phyloP scores from a whole-genome alignment of 2,329 filamentous ascomycete genomes.

The Leptodontidium sp. region DNA sequence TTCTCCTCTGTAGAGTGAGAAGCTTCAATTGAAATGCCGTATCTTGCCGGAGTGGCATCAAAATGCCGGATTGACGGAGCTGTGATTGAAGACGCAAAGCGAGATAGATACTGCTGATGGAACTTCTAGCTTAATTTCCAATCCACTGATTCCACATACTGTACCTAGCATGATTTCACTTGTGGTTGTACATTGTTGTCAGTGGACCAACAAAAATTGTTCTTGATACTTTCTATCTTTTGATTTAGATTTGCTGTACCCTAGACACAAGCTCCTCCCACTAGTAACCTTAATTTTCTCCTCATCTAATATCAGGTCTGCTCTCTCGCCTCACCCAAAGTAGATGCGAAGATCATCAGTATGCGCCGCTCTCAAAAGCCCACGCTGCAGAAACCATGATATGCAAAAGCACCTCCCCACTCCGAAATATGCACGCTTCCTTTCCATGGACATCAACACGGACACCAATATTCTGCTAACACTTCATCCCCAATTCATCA shows the following conservation, averaged over 20 bases:
- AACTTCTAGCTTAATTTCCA: too few relatives aligned
- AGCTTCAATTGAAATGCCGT: too few relatives aligned
- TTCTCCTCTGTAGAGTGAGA: too few relatives aligned
- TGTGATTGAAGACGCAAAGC: too few relatives aligned
- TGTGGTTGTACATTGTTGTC: not conserved
- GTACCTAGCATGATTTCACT: not conserved
- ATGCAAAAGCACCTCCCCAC: not conserved
- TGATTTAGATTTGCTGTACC: not conserved
- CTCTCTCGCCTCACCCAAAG: not conserved
- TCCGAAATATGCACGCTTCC: not conserved
- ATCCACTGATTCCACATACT: not conserved
- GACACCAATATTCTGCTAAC: not conserved
- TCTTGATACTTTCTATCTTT: not conserved
- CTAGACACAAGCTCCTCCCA: not conserved
- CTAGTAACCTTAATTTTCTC: too few relatives aligned
- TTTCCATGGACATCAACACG: not conserved
- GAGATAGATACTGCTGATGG: too few relatives aligned
- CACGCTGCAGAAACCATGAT: not conserved
- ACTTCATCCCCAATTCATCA: conserved; percentile 64
- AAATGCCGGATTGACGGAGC: too few relatives aligned
- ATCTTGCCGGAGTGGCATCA: too few relatives aligned
- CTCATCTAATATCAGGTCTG: not conserved
- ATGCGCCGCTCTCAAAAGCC: not conserved
- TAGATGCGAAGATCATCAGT: not conserved
- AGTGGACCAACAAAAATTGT: not conserved